Evolutionary conservation across 257 asterid species (phyloP), one percentile per base, ranked within the genome.

Genomic region (Solanum arcanum): DNA sequence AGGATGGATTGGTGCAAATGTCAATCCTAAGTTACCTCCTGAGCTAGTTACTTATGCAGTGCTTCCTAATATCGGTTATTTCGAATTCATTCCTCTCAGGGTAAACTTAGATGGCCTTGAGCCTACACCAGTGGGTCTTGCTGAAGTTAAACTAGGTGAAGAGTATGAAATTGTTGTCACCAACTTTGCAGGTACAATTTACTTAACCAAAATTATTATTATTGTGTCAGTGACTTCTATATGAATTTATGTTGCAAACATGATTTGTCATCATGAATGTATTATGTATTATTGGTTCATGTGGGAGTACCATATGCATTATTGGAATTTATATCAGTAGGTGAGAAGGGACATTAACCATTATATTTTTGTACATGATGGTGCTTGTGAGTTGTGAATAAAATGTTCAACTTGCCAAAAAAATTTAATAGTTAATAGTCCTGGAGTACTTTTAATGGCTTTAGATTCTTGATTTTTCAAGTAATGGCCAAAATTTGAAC

Each of bases 1-100:
- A 89, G 99, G 99, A 82, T 97, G 99, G 99, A 88, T 97, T 21
- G 99, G 97, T 13, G 96, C 95, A 0, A 97, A 97, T 73, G 94
- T 97, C 18, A 93, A 94, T 73, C 99, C 98, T 20, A 88, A 86
- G 41, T 77, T 93, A 74, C 93, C 99, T 2, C 99, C 99, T 0
- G 99, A 97, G 87, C 18, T 12, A 73, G 97, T 88, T n/a, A 93
- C 96, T 49, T 97, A 89, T 87, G 95, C 97, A 0, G 98, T 97
- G 76, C 96, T 95, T 86, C 99, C 99, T 1, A 91, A 96, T 89
- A 93, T 94, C 13, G 98, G 97, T 41, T 97, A 92, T 77, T 97
- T 96, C 49, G 99, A 97, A 85, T 97, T 97, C 75, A 92, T 97
- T 86, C 99, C 97, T 47, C 88, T 96, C 85, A 90, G 86, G 44